Evolutionary conservation across 1,139 yeast species (phyloP), one percentile per base, ranked within the genome.

Genomic region (Pichia sp.): DNA sequence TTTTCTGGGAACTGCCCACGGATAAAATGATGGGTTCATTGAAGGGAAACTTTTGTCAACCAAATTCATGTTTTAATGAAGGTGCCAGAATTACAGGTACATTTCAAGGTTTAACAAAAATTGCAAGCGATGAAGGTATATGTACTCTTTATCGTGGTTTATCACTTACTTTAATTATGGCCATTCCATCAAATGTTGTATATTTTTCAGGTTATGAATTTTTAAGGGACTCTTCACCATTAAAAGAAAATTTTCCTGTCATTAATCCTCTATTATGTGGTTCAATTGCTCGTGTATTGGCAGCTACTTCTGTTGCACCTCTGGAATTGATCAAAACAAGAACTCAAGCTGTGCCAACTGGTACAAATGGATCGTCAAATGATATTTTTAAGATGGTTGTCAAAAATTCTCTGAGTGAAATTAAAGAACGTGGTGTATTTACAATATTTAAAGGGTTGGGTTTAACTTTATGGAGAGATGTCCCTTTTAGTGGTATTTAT

Each of bases 141-240:
- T 51, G 74, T 1, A 83, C 96, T 0, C 71, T 94, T 27, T 92
- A 97, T 95, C 71, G 98, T 45, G 98, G 98, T 0, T 74, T 94
- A 35, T 78, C 94, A 0, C 66, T 92, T 32, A 88, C 95, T 0
- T 68, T 92, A 32, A 56, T 88, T 28, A 94, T 92, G 96, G 88
- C 97, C 0, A 72, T 90, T 0, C 99, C 99, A 0, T 79, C 97
- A 1, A 92, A 90, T 60, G 86, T 92, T 50, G 92, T 92, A 7
- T 94, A 92, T 63, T 92, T 89, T 67, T 86, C 95, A 3, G 96
- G 97, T 0, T 92, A 92, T 63, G 99, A 92, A 59, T 78, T 84
- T 53, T 70, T 90, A 43, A 69, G 96, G 56, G 96, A 88, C 59
- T 71, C 72, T 32, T 83, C 92, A 1, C 90, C 92, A 0, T 60